A percentile compares a stretch with the other conserved stretches of the same genome.
phyloP scores from a whole-genome alignment of 2,329 filamentous ascomycete species.

The Anisogramma anomala region DNA sequence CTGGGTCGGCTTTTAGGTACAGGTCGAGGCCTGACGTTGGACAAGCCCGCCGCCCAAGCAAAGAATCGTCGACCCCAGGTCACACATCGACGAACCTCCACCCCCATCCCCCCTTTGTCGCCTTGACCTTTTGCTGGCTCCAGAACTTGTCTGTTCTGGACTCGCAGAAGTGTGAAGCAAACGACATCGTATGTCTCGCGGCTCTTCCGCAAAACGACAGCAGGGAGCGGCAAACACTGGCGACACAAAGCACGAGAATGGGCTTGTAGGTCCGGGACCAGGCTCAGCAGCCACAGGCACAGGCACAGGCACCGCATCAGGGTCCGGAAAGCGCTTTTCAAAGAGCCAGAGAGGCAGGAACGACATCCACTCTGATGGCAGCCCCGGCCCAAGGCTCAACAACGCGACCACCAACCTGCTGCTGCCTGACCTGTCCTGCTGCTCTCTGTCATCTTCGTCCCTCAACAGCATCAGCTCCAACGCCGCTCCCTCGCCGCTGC shows the following conservation, averaged over 20 bases:
- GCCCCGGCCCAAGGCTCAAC: conserved; percentile 17
- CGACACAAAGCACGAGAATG: conserved; percentile 76
- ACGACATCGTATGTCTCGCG: conserved; percentile 47
- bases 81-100: neutral
- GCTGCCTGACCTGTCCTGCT: conserved; percentile 12
- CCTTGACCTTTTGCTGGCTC: conserved; percentile 28
- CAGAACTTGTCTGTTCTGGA: conserved; percentile 32
- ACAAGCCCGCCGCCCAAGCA: conserved; percentile 3
- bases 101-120: conserved; percentile 10
- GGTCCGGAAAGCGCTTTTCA: conserved; percentile 34
- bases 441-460: conserved; percentile 14
- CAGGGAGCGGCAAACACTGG: conserved; percentile 51
- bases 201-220: conserved; percentile 49
- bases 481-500: conserved; percentile 17
- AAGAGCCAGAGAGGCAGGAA: conserved; percentile 35
- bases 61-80: conserved; percentile 1
- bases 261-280: conserved; percentile 60
- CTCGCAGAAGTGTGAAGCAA: conserved; percentile 25
- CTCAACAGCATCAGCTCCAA: conserved; percentile 1
- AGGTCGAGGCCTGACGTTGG: too few species aligned
- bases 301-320: conserved; percentile 33
- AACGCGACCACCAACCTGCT: conserved; percentile 3
- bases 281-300: conserved; percentile 33
- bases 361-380: conserved; percentile 27
- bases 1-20: conserved; percentile 16